Conservation (phyloP, 177 flowering plant genomes). For the Vitis hybrid region DNA sequence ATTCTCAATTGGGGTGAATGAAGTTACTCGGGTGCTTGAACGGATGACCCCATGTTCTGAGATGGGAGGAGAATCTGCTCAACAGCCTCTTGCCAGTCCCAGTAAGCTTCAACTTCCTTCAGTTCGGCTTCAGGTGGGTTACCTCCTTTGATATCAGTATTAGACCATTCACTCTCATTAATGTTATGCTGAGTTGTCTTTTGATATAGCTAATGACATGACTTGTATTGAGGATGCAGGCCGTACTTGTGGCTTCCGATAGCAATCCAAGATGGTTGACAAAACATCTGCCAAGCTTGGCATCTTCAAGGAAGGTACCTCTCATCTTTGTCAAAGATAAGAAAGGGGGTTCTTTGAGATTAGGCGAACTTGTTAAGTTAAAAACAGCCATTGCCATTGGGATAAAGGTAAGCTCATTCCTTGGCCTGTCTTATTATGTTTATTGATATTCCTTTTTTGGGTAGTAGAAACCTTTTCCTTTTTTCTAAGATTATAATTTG, state of each 20-base stretch:
- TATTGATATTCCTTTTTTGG: no score
- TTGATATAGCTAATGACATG: background rate
- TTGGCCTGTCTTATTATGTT: no score
- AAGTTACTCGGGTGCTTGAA: constrained; percentile 83
- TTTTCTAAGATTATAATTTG: no score
- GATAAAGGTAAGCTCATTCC: constrained; percentile 48
- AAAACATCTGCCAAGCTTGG: constrained; percentile 72
- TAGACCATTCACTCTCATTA: background rate
- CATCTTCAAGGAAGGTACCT: constrained; percentile 69
- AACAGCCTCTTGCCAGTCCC: constrained; percentile 11
- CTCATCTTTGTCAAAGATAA: constrained; percentile 57
- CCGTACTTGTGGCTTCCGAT: constrained; percentile 65
- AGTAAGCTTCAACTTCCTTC: constrained; percentile 26
- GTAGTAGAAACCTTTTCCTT: no score
- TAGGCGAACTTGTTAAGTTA: constrained; percentile 74
- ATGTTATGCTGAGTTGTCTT: background rate
- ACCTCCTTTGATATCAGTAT: background rate
- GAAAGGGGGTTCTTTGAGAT: constrained; percentile 61
- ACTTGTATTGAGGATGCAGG: constrained; percentile 36
- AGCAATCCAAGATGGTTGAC: constrained; percentile 79
- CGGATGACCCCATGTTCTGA: constrained; percentile 48
- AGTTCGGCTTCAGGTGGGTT: constrained; percentile 59
- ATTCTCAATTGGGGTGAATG: constrained; percentile 81
- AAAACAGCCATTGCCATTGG: constrained; percentile 85
- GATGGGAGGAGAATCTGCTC: constrained; percentile 12